Conservation (phyloP, 495 filamentous ascomycete species). For the Bacidia gigantensis region DNA sequence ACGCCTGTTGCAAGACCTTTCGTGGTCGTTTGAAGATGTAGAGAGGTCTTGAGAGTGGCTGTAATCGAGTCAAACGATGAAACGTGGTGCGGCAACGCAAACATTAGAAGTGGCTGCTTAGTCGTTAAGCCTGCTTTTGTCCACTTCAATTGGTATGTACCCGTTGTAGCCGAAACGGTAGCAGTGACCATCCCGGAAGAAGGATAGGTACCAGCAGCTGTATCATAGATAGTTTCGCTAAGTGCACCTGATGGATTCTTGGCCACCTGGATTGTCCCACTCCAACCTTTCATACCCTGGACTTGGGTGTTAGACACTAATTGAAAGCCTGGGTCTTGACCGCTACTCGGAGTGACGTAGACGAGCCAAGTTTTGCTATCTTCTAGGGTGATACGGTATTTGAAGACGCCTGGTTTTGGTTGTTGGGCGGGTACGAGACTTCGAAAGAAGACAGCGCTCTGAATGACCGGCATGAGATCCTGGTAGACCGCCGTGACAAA, state of each 20-base stretch:
- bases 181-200: constrained; percentile 48
- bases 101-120: constrained; percentile 53
- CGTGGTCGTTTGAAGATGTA: constrained; percentile 66
- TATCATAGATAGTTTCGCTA: constrained; percentile 60
- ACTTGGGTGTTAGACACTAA: constrained; percentile 34
- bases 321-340: constrained; percentile 34
- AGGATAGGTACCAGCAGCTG: constrained; percentile 61
- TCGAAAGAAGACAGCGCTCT: constrained; percentile 60
- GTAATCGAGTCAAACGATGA: constrained; percentile 56
- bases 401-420: constrained; percentile 51
- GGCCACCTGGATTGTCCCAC: constrained; percentile 66
- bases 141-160: constrained; percentile 62
- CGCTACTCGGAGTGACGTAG: constrained; percentile 47
- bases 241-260: constrained; percentile 49
- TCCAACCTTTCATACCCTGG: constrained; percentile 38
- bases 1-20: constrained; percentile 72
- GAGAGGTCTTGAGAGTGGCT: constrained; percentile 34
- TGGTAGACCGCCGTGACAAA: constrained; percentile 73
- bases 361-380: constrained; percentile 68
- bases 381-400: constrained; percentile 59
- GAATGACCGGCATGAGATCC: constrained; percentile 52
- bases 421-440: constrained; percentile 45
- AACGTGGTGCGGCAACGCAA: constrained; percentile 76
- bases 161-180: constrained; percentile 39
- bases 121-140: constrained; percentile 45